Conservation (phyloP, 2,329 filamentous ascomycete genomes). For the Hymenoscyphus scutula region DNA sequence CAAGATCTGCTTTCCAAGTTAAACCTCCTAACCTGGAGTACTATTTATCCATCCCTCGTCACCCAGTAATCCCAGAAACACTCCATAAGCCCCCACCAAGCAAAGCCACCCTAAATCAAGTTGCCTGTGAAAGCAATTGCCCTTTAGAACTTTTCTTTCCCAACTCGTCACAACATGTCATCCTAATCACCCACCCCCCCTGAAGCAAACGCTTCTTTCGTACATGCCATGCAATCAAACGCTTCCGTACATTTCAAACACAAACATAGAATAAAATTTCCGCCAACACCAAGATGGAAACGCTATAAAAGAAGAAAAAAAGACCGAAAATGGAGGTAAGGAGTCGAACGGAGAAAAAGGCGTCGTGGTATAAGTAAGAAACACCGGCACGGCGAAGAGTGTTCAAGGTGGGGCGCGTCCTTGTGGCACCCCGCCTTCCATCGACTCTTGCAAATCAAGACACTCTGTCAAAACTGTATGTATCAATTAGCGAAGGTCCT, state of each 20-base stretch:
- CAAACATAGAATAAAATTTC: slow-evolving; percentile 1
- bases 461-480: slow-evolving; percentile 50
- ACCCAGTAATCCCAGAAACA: not conserved
- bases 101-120: slow-evolving; percentile 6
- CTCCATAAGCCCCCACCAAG: slow-evolving; percentile 7
- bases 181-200: not conserved
- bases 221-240: slow-evolving; percentile 2
- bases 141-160: slow-evolving; percentile 6
- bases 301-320: slow-evolving; percentile 2
- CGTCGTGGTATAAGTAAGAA: not conserved
- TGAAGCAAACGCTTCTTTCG: not conserved
- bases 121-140: slow-evolving; percentile 12
- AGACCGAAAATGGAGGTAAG: not conserved
- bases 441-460: slow-evolving; percentile 50
- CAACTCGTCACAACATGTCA: slow-evolving; percentile 1
- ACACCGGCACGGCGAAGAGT: not conserved
- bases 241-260: not conserved
- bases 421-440: slow-evolving; percentile 24
- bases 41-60: slow-evolving; percentile 4
- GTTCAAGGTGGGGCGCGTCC: slow-evolving; percentile 32
- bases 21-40: not conserved
- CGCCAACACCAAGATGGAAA: slow-evolving; percentile 13
- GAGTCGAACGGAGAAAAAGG: not conserved
- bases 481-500: not conserved
- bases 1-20: slow-evolving; percentile 10